Evolutionary conservation across 2,329 filamentous ascomycete genomes (phyloP).

Genomic region (Fusarium musae): DNA sequence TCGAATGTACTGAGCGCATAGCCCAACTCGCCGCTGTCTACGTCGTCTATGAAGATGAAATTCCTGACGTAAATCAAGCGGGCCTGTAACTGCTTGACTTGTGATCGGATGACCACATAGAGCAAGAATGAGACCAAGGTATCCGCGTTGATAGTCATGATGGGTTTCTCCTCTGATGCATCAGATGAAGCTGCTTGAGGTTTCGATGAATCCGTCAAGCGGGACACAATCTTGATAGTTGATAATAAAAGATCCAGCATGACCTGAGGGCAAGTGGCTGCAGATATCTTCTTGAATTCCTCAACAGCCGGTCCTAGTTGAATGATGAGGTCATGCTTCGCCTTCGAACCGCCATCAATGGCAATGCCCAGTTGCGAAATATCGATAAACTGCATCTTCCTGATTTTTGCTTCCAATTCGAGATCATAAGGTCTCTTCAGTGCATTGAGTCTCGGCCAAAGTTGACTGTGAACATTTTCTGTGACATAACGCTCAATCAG

Average conservation of each 20-base stretch:
- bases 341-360: slow-evolving; percentile 80
- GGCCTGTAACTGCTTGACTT: slow-evolving; percentile 87
- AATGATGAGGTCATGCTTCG: slow-evolving; percentile 83
- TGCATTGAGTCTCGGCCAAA: slow-evolving; percentile 84
- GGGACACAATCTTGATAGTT: slow-evolving; percentile 86
- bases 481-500: slow-evolving; percentile 95
- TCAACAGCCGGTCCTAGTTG: slow-evolving; percentile 83
- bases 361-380: slow-evolving; percentile 93
- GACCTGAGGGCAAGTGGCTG: slow-evolving; percentile 83
- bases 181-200: slow-evolving; percentile 50
- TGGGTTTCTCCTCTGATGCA: slow-evolving; percentile 61
- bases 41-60: slow-evolving; percentile 97
- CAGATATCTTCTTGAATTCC: slow-evolving; percentile 86
- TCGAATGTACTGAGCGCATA: slow-evolving; percentile 97
- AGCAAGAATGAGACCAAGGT: slow-evolving; percentile 91
- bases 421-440: slow-evolving; percentile 84
- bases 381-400: slow-evolving; percentile 93
- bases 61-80: slow-evolving; percentile 94
- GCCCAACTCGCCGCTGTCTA: slow-evolving; percentile 94
- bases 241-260: slow-evolving; percentile 85
- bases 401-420: slow-evolving; percentile 88
- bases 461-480: slow-evolving; percentile 89
- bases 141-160: slow-evolving; percentile 80
- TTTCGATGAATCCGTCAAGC: slow-evolving; percentile 65
- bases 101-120: slow-evolving; percentile 90